Evolutionary conservation across 202 grass and related monocot species (phyloP).

Genomic region (Schoenoplectus tabernaemontani): DNA sequence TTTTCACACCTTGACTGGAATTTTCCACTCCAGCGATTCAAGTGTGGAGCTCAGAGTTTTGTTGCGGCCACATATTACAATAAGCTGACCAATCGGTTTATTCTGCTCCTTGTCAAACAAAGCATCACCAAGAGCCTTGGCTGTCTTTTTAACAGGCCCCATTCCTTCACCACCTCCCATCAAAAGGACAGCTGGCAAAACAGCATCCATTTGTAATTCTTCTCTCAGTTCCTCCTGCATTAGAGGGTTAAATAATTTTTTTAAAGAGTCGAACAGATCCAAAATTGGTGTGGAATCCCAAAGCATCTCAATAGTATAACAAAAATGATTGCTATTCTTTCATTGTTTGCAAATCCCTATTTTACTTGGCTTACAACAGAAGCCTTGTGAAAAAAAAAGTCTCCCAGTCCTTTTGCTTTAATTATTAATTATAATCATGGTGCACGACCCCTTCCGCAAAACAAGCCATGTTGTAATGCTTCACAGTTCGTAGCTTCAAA

Average conservation of each 20-base stretch:
- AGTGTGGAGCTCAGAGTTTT: slow-evolving; percentile 62
- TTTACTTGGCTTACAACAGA: background rate
- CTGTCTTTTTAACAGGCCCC: slow-evolving; percentile 91
- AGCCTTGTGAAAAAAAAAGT: background rate
- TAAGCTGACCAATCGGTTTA: slow-evolving; percentile 73
- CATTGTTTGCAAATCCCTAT: background rate
- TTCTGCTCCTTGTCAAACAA: slow-evolving; percentile 63
- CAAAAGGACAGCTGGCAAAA: slow-evolving; percentile 65
- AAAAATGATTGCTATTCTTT: background rate
- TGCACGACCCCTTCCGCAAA: background rate
- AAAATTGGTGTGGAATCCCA: background rate
- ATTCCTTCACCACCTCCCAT: slow-evolving; percentile 95
- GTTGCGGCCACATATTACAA: slow-evolving; percentile 86
- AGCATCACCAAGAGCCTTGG: slow-evolving; percentile 65
- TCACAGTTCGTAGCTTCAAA: background rate
- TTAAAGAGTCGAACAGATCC: background rate
- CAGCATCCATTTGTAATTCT: slow-evolving; percentile 73
- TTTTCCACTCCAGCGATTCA: slow-evolving; percentile 62
- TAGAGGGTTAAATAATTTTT: background rate
- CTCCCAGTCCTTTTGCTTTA: background rate
- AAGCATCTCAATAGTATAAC: background rate
- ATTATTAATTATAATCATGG: background rate
- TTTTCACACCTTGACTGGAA: slow-evolving; percentile 65
- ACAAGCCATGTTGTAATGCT: background rate
- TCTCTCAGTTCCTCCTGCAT: slow-evolving; percentile 55